Conservation (phyloP, 169 alveolate genomes). For the Amoebophrya sp. region DNA sequence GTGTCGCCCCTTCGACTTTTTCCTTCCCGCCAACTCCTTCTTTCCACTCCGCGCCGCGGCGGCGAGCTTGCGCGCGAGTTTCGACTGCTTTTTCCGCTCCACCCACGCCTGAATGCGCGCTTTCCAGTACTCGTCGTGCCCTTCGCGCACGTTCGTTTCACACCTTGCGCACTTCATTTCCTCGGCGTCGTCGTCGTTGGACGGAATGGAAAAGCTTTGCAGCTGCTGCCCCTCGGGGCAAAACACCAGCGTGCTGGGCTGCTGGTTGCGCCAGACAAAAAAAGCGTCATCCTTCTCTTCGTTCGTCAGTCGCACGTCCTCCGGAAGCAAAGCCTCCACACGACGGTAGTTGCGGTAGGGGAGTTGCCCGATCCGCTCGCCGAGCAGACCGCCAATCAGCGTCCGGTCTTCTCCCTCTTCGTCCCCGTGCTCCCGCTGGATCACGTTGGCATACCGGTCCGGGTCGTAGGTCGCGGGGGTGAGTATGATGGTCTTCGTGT, state of each 20-base stretch:
- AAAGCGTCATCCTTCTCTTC: background rate
- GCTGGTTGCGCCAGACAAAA: background rate
- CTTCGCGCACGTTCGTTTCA: background rate
- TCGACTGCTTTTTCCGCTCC: background rate
- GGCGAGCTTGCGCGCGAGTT: too few species aligned
- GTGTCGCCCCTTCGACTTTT: too few species aligned
- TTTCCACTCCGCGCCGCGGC: too few species aligned
- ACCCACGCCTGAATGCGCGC: background rate
- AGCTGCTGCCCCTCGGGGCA: background rate
- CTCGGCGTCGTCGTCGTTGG: background rate
- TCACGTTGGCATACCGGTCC: background rate
- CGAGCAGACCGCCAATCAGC: background rate
- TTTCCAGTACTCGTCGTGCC: background rate
- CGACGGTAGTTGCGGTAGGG: background rate
- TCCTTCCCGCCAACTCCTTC: too few species aligned
- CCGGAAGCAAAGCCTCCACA: background rate
- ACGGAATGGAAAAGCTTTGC: background rate
- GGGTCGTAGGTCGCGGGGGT: background rate
- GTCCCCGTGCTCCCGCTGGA: background rate
- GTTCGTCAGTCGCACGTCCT: background rate
- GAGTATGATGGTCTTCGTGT: background rate
- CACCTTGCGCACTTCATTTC: background rate
- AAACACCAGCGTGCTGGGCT: background rate
- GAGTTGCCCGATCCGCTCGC: background rate
- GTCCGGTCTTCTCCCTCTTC: background rate